phyloP scores from a whole-genome alignment of 495 filamentous ascomycete genomes.

The Bacidia gigantensis region DNA sequence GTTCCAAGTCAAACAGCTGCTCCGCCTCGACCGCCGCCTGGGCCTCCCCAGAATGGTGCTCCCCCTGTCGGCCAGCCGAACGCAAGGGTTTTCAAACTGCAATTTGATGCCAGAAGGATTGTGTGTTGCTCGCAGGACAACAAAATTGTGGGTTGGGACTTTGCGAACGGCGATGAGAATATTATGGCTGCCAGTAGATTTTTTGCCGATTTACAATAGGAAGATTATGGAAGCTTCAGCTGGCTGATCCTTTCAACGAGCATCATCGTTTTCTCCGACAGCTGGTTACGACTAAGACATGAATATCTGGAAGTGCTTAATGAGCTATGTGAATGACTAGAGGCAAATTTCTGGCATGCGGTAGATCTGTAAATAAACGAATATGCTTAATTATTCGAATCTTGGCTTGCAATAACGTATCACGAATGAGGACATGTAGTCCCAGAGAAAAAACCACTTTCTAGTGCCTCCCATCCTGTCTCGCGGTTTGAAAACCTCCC shows the following conservation, averaged over 20 bases:
- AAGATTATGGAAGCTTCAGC: neutral
- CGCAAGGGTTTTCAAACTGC: conserved; percentile 86
- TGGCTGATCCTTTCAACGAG: neutral
- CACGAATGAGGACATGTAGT: no score
- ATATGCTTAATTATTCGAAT: no score
- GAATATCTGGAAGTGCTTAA: neutral
- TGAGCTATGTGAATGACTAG: no score
- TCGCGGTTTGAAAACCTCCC: no score
- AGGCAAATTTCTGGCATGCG: no score
- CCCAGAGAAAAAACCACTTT: no score
- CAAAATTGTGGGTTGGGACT: conserved; percentile 95
- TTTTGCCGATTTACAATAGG: conserved; percentile 33
- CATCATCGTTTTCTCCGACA: neutral
- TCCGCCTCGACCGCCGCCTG: neutral
- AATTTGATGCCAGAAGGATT: conserved; percentile 89
- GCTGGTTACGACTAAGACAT: neutral
- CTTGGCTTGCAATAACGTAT: no score
- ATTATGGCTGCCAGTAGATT: conserved; percentile 71
- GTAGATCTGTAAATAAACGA: no score
- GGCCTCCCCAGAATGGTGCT: conserved; percentile 4
- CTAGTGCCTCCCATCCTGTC: no score
- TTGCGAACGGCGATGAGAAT: conserved; percentile 75
- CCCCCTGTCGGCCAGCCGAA: conserved; percentile 28
- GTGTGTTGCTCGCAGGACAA: conserved; percentile 86
- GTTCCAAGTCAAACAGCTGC: neutral